Conservation (phyloP, 371 early-diverging fungal genomes). For the Zychaea mexicana region DNA sequence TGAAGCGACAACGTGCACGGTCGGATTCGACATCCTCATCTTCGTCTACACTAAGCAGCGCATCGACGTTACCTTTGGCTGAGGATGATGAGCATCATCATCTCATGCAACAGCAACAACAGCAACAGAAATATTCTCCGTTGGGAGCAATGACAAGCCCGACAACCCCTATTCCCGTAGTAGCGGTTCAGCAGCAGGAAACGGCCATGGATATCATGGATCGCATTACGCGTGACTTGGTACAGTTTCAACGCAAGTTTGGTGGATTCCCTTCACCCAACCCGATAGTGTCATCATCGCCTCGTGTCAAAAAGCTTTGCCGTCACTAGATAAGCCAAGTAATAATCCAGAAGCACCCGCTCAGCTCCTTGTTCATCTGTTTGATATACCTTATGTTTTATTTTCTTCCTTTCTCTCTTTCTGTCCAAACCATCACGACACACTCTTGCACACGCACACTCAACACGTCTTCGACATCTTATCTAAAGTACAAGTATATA, state of each 20-base stretch:
- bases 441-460: background rate
- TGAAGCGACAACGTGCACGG: conserved; percentile 12
- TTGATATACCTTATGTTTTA: background rate
- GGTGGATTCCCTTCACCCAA: conserved; percentile 2
- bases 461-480: background rate
- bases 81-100: conserved; percentile 19
- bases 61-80: conserved; percentile 40
- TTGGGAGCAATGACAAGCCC: conserved; percentile 11
- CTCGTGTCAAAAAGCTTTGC: background rate
- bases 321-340: background rate
- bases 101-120: background rate
- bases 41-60: conserved; percentile 37
- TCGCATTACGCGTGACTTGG: conserved; percentile 38
- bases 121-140: background rate
- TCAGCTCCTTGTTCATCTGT: background rate
- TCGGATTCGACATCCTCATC: conserved; percentile 21
- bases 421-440: background rate
- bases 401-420: background rate
- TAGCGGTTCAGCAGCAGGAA: conserved; percentile 17
- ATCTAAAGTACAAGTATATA: background rate
- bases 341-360: background rate
- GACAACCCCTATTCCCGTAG: conserved; percentile 19
- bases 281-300: background rate
- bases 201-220: conserved; percentile 44
- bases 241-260: conserved; percentile 48